A percentile compares a stretch with the other conserved stretches of the same genome.
Evolutionary conservation across 2,329 filamentous ascomycete species (phyloP).

Genomic region (Neoarthrinium moseri): DNA sequence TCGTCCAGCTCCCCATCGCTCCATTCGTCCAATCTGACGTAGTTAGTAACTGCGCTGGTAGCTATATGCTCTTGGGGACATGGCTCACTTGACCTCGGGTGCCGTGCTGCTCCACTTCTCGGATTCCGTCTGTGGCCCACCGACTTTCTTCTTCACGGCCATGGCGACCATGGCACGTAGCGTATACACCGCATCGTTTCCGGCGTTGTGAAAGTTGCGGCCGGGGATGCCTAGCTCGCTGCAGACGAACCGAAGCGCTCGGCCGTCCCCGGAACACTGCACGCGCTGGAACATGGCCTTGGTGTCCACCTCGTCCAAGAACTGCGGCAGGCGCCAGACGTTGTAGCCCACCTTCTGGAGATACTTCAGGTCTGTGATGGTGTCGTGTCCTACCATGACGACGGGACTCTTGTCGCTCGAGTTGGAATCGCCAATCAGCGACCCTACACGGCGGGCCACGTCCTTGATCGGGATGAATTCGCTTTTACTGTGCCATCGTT

Average conservation of each 20-base stretch:
- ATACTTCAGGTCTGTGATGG: slow-evolving; percentile 66
- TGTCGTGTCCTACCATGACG: slow-evolving; percentile 77
- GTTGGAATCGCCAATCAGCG: slow-evolving; percentile 31
- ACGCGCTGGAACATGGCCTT: slow-evolving; percentile 66
- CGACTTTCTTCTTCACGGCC: slow-evolving; percentile 35
- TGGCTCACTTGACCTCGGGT: not conserved
- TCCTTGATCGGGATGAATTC: slow-evolving; percentile 35
- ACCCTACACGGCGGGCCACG: slow-evolving; percentile 32
- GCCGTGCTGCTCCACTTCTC: slow-evolving; percentile 1
- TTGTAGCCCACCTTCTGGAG: slow-evolving; percentile 66
- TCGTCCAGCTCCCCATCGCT: slow-evolving; percentile 30
- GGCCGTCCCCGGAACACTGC: slow-evolving; percentile 48
- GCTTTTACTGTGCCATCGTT: slow-evolving; percentile 33
- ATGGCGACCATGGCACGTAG: slow-evolving; percentile 71
- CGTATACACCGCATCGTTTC: slow-evolving; percentile 83
- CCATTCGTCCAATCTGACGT: slow-evolving; percentile 23
- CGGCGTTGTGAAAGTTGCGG: slow-evolving; percentile 77
- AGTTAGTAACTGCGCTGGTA: not conserved
- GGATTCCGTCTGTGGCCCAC: slow-evolving; percentile 5
- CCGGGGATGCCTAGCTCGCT: slow-evolving; percentile 60
- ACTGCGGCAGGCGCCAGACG: slow-evolving; percentile 47
- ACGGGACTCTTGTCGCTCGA: slow-evolving; percentile 41
- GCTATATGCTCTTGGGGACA: not conserved
- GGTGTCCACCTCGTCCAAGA: slow-evolving; percentile 72
- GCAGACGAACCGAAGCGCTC: slow-evolving; percentile 62